Evolutionary conservation across 2,329 filamentous ascomycete genomes (phyloP).

Genomic region (Phoma herbarum): DNA sequence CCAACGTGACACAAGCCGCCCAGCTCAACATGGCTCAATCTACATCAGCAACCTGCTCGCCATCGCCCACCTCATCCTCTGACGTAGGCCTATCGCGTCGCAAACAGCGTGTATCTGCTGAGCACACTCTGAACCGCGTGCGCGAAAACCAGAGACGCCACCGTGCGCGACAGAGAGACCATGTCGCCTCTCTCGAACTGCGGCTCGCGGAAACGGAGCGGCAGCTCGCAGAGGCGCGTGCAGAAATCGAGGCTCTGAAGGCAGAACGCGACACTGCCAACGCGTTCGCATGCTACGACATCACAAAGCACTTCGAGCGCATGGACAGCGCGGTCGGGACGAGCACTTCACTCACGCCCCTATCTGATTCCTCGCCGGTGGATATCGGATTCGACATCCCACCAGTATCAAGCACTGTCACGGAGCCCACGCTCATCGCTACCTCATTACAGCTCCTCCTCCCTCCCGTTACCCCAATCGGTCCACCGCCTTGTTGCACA

Average conservation of each 20-base stretch:
- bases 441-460: conserved; percentile 2
- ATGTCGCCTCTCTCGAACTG: conserved; percentile 53
- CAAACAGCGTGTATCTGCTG: conserved; percentile 41
- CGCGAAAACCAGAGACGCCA: conserved; percentile 64
- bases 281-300: conserved; percentile 17
- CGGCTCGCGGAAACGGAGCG: conserved; percentile 42
- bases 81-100: conserved; percentile 16
- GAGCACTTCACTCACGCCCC: background rate
- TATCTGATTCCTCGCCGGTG: background rate
- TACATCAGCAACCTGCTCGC: conserved; percentile 19
- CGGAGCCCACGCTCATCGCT: conserved; percentile 1
- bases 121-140: conserved; percentile 53
- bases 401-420: background rate
- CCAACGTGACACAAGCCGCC: background rate
- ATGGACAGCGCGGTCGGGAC: background rate
- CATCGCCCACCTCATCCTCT: conserved; percentile 7
- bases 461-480: background rate
- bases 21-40: background rate
- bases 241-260: conserved; percentile 40
- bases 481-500: conserved; percentile 41
- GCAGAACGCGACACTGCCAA: conserved; percentile 26
- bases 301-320: conserved; percentile 13
- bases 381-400: background rate
- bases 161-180: conserved; percentile 55
- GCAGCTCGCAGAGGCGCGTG: conserved; percentile 35